Evolutionary conservation across 208 protist genomes (phyloP).

Genomic region (Vickermania ingenoplastis): DNA sequence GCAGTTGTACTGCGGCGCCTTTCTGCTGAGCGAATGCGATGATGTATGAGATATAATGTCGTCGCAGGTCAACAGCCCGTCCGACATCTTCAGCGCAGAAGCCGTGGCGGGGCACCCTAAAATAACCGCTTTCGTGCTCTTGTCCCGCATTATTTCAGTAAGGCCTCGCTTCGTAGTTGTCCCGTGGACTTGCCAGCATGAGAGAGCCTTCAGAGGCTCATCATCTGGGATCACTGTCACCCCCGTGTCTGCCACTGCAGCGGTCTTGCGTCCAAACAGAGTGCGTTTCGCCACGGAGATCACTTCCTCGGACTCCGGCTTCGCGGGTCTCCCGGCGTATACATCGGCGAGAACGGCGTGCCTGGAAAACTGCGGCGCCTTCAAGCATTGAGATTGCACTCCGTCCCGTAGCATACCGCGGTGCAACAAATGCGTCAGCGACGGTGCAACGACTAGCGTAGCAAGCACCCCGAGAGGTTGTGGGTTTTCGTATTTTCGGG

Average conservation of each 20-base stretch:
- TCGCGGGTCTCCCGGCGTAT: neutral
- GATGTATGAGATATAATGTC: neutral
- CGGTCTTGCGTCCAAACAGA: neutral
- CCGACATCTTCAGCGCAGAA: neutral
- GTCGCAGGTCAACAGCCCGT: neutral
- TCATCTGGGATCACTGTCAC: neutral
- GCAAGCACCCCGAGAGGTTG: constrained; percentile 41
- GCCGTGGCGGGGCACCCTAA: neutral
- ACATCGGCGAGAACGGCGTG: neutral
- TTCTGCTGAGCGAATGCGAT: neutral
- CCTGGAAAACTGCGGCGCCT: neutral
- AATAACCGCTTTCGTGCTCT: neutral
- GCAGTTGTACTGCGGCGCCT: constrained; percentile 1
- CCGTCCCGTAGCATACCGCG: constrained; percentile 18
- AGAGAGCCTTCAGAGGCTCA: neutral
- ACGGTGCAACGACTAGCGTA: constrained; percentile 61
- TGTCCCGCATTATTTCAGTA: neutral
- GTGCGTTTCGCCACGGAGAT: neutral
- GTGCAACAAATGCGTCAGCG: constrained; percentile 44
- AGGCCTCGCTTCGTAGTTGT: neutral
- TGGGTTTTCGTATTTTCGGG: neutral
- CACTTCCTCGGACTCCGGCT: neutral
- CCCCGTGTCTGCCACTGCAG: neutral
- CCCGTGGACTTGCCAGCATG: neutral
- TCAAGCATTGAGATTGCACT: neutral